phyloP scores from a whole-genome alignment of 2,329 filamentous ascomycete genomes.

The Talaromyces sp. region DNA sequence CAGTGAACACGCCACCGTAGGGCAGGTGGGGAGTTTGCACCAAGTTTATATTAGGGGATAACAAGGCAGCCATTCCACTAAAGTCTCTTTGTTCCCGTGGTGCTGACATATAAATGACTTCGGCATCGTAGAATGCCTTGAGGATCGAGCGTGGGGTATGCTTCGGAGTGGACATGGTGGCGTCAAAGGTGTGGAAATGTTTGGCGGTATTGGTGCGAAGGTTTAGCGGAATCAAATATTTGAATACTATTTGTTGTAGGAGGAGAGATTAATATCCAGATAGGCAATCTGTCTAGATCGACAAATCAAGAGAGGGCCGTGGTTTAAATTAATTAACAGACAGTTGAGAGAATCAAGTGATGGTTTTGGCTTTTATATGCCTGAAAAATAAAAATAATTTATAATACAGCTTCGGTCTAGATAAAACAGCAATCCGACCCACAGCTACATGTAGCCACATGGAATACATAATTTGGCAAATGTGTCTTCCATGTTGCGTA shows the following conservation, averaged over 20 bases:
- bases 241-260: background rate
- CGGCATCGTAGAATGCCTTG: background rate
- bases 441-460: too few relatives aligned
- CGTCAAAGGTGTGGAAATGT: too few relatives aligned
- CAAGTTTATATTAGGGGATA: background rate
- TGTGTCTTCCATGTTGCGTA: too few relatives aligned
- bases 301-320: background rate
- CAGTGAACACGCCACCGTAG: background rate
- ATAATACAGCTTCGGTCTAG: background rate
- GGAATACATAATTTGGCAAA: too few relatives aligned
- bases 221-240: background rate
- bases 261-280: too few relatives aligned
- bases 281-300: background rate
- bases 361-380: background rate
- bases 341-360: background rate
- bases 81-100: background rate
- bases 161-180: background rate
- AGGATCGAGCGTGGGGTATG: background rate
- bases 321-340: background rate
- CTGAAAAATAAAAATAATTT: background rate
- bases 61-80: background rate
- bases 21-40: background rate
- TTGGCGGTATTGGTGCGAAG: background rate
- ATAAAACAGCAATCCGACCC: background rate
- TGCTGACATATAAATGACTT: background rate